Evolutionary conservation across 164 flowering plant genomes (phyloP), one percentile per base, ranked within the genome.

Genomic region (Echeveria elegans): DNA sequence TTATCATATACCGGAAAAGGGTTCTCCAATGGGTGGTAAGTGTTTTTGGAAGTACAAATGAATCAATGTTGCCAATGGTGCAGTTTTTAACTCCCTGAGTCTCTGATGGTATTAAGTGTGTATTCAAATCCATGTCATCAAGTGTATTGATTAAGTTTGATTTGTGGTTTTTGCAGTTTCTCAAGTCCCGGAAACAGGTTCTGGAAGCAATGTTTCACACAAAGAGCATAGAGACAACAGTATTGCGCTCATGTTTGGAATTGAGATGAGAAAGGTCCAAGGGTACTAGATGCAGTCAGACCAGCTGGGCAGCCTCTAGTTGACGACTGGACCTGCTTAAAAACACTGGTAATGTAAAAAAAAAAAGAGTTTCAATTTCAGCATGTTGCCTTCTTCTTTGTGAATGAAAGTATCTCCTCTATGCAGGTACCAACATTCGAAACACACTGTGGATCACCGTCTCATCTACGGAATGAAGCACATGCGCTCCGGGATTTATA

Each of bases 401-500:
- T 26, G 7, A 6, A 19, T 31, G 18, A 15, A 24, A 9, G 2
- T 37, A 12, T 18, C 2, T 40, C 36, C 6, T n/a, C 14, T 69
- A 30, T 77, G 67, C 81, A 93, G 98, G 98, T 93, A 66, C 83
- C 91, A 70, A 81, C 86, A 18, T 93, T 82, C 68, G 98, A 89
- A 81, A 74, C 79, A 28, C 80, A 82, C 50, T 93, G 98, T 69
- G 98, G 98, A 60, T 82, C 90, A 23, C 59, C 90, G 31, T 84
- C 95, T 12, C 92, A 85, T 52, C n/a, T 89, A 90, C 69, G 97
- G 98, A 48, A 89, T 89, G 95, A 93, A 88, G 70, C 90, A 93
- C 76, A 89, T 85, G 94, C 81, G 94, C 6, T 79, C 88, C 10
- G 94, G 98, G 31, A 71, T 88, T 40, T 28, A 31, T 15, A 40